Evolutionary conservation across 2,329 filamentous ascomycete species (phyloP).

Genomic region (Stachybotrys elegans): DNA sequence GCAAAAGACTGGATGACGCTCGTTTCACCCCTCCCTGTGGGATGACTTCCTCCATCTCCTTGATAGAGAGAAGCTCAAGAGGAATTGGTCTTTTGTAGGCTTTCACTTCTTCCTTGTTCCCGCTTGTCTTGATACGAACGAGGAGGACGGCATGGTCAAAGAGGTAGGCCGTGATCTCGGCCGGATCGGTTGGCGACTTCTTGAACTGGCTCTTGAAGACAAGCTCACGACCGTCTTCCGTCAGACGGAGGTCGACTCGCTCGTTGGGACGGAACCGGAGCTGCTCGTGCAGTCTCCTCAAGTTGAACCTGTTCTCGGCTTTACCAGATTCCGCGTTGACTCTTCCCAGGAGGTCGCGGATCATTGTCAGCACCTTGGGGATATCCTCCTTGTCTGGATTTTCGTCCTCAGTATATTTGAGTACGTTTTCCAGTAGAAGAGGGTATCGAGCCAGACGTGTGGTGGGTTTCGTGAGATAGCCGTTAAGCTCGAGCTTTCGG

Average conservation of each 20-base stretch:
- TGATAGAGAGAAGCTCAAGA: conserved; percentile 84
- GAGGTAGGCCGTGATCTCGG: conserved; percentile 89
- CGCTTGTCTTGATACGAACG: conserved; percentile 84
- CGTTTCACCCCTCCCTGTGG: conserved; percentile 75
- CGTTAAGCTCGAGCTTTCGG: conserved; percentile 92
- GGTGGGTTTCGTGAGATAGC: conserved; percentile 95
- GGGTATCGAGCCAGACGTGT: conserved; percentile 93
- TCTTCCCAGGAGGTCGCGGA: conserved; percentile 78
- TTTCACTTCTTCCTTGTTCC: conserved; percentile 90
- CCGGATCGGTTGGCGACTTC: conserved; percentile 81
- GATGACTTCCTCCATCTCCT: conserved; percentile 95
- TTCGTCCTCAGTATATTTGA: conserved; percentile 85
- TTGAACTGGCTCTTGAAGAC: conserved; percentile 93
- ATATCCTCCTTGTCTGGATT: conserved; percentile 90
- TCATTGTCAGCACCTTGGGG: conserved; percentile 79
- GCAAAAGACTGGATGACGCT: conserved; percentile 78
- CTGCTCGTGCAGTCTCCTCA: conserved; percentile 86
- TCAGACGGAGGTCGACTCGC: conserved; percentile 88
- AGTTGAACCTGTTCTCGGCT: conserved; percentile 94
- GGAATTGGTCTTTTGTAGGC: conserved; percentile 94
- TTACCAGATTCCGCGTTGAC: conserved; percentile 96
- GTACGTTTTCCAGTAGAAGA: conserved; percentile 80
- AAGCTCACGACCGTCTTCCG: conserved; percentile 86
- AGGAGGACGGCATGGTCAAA: conserved; percentile 95
- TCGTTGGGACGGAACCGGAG: conserved; percentile 88